Base-by-base conservation (phyloP, 306 rosid species). In the Trifolium repens region DNA sequence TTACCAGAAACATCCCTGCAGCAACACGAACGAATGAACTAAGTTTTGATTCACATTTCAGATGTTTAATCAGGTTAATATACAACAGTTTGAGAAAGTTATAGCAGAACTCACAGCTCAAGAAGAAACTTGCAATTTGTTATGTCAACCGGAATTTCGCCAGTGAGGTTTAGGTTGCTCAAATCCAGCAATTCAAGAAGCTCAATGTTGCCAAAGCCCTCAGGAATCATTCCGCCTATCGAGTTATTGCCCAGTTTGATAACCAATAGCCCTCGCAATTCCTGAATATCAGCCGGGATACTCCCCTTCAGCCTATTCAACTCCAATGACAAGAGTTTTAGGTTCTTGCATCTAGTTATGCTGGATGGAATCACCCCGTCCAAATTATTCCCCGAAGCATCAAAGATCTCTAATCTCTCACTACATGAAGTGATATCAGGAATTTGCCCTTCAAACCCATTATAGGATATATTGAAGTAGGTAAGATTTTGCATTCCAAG, bases 1-100 rank as follows among this genome's bases (percentile, higher is more conserved):
- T 96, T 96, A 46, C 93, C 92, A 37, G 97, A 96, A 75, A 90
- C 64, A 72, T 96, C 88, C 92, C 99, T 96, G 92, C 88, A 90
- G 78, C 57, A 75, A 84, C 81, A 85, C 17, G 76, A 22, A 77
- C 54, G 53, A 66, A 78, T 60, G 19, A 80, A 54, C 32, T 77
- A 70, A 84, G 76, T 62, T 77, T 67, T 73, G 65, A 77, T 67
- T 75, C 77, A 32, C 19, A 61, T 8, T 32, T 32, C 67, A 76
- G 57, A 78, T 65, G 50, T 58, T 74, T 9, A 63, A 54, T 74
- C 12, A 67, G 54, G 65, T 54, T 64, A 79, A 83, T 46, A 55
- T 44, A 83, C 34, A 79, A 50, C 40, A 78, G 39, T 62, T 72
- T 65, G 77, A 76, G 67, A 85, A 80, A 63, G 76, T 63, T 67